phyloP scores from a whole-genome alignment of 1,284 basidiomycete genomes.

The Vanrija sp. region DNA sequence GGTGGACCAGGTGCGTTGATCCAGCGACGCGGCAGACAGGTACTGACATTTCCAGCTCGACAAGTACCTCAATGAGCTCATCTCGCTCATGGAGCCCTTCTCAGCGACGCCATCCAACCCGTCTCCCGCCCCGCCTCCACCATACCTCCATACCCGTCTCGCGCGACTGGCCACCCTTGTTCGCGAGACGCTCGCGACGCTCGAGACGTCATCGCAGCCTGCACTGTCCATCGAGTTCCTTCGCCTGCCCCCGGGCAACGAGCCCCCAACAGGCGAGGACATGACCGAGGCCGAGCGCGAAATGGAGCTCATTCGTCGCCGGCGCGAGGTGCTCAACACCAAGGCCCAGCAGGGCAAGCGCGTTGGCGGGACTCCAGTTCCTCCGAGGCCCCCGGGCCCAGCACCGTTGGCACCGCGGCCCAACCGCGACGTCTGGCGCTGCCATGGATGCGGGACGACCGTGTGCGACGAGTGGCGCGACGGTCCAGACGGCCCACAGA shows the following conservation, averaged over 20 bases:
- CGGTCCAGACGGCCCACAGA: conserved; percentile 36
- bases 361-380: neutral
- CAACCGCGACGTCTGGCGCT: conserved; percentile 17
- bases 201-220: conserved; percentile 23
- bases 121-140: conserved; percentile 24
- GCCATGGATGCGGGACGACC: conserved; percentile 27
- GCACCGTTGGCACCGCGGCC: neutral
- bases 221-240: conserved; percentile 19
- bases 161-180: conserved; percentile 26
- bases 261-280: conserved; percentile 2
- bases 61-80: conserved; percentile 25
- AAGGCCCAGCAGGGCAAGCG: conserved; percentile 25
- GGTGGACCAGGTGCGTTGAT: conserved; percentile 5
- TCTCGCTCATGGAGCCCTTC: conserved; percentile 27
- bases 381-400: neutral
- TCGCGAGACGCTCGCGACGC: conserved; percentile 21
- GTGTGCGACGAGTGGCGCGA: conserved; percentile 23
- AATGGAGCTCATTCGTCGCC: conserved; percentile 40
- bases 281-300: conserved; percentile 37
- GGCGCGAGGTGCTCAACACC: conserved; percentile 35
- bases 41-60: conserved; percentile 23
- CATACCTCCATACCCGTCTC: conserved; percentile 32
- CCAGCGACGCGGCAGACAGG: neutral
- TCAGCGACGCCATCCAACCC: conserved; percentile 15
- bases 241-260: conserved; percentile 6